Conservation (phyloP, 225 moss, liverwort and hornwort species). For the Sphagnum contortum region DNA sequence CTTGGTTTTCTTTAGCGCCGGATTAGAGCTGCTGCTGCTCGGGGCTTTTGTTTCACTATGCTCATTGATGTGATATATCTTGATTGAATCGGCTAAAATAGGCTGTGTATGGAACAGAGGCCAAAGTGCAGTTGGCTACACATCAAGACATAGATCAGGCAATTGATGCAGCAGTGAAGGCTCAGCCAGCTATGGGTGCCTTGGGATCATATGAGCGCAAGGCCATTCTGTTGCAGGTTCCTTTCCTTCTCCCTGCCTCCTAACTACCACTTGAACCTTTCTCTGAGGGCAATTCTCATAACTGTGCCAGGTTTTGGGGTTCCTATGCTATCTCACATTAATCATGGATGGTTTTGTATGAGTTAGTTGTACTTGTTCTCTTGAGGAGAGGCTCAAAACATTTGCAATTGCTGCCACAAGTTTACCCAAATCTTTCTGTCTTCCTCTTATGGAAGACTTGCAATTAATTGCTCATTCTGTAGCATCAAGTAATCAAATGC, state of each 20-base stretch:
- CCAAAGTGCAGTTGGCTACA: conserved; percentile 63
- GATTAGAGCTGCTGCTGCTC: not conserved
- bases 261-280: no score
- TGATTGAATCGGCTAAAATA: no score
- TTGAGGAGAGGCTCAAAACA: not conserved
- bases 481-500: no score
- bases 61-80: no score
- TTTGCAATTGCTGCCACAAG: no score
- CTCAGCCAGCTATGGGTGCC: conserved; percentile 61
- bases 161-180: conserved; percentile 68
- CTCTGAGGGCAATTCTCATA: no score
- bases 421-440: no score
- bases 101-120: conserved; percentile 22
- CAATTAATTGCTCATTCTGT: no score
- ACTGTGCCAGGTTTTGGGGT: not conserved
- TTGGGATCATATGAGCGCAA: conserved; percentile 68
- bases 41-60: conserved; percentile 2
- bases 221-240: conserved; percentile 66
- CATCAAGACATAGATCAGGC: conserved; percentile 63
- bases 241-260: not conserved
- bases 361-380: not conserved
- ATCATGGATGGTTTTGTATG: not conserved
- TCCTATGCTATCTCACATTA: not conserved
- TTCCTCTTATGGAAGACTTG: no score
- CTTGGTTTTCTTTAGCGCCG: not conserved